These are phyloP conservation scores for Pyrus pyrifolia DNA, from an alignment of 306 rosid genomes.

Conservation along the genomic window DNA sequence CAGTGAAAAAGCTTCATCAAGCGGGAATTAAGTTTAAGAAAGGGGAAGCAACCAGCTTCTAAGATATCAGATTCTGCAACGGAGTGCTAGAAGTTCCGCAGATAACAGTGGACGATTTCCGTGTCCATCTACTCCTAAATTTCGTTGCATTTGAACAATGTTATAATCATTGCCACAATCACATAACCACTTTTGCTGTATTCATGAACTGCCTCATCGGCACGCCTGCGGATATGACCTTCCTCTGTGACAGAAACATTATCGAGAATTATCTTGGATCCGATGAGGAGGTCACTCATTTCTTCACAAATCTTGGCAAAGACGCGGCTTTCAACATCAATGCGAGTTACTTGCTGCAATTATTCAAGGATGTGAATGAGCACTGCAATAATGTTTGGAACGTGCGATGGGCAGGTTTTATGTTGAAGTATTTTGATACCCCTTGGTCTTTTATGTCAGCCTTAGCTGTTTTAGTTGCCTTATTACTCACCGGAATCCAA, in stretches of 20 bases:
- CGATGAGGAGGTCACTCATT: conserved; percentile 35
- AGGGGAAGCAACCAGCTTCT: conserved; percentile 6
- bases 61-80: conserved; percentile 23
- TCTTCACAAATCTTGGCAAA: conserved; percentile 33
- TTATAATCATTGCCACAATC: conserved; percentile 15
- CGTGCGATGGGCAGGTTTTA: conserved; percentile 51
- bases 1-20: conserved; percentile 33
- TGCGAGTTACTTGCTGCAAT: conserved; percentile 19
- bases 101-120: conserved; percentile 43
- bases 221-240: conserved; percentile 49
- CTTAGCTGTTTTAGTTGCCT: conserved; percentile 25
- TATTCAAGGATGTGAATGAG: conserved; percentile 38
- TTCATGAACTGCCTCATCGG: conserved; percentile 38
- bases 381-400: conserved; percentile 34
- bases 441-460: conserved; percentile 61
- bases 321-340: conserved; percentile 47
- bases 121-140: conserved; percentile 35
- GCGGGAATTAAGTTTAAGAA: conserved; percentile 34
- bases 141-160: conserved; percentile 62
- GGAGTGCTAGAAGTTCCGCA: conserved; percentile 53
- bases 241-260: conserved; percentile 34
- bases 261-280: conserved; percentile 52
- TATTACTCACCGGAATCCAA: conserved; percentile 39
- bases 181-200: conserved; percentile 38
- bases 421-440: conserved; percentile 47